phyloP scores from a whole-genome alignment of 306 rosid species.

The Prosopis cineraria region DNA sequence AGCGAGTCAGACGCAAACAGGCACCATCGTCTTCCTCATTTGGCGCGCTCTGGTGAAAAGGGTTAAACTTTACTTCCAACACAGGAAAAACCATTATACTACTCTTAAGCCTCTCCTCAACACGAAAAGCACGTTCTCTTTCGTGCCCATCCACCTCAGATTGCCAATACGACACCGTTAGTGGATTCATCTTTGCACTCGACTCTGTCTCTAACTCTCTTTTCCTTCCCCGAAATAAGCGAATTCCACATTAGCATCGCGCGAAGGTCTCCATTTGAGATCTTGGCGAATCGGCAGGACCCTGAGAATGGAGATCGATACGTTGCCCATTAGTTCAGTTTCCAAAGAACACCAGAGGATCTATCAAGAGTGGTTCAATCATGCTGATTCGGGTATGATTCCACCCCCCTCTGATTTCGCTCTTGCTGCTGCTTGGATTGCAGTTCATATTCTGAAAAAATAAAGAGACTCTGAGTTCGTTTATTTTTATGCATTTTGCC shows the following conservation, averaged over 20 bases:
- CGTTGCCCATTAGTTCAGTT: slow-evolving; percentile 49
- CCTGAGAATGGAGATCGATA: slow-evolving; percentile 62
- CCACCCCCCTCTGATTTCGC: neutral
- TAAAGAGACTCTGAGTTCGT: neutral
- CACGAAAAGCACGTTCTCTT: neutral
- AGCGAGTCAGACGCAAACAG: neutral
- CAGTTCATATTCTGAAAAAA: neutral
- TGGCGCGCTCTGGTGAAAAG: neutral
- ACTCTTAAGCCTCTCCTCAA: neutral
- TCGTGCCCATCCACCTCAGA: neutral
- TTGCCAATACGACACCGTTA: neutral
- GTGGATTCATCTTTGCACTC: too few species aligned
- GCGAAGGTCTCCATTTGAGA: neutral
- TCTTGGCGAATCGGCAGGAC: neutral
- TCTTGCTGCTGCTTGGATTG: neutral
- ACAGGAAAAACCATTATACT: neutral
- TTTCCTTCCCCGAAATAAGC: neutral
- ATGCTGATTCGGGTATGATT: slow-evolving; percentile 75
- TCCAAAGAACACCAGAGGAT: slow-evolving; percentile 61
- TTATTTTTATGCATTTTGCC: slow-evolving; percentile 8
- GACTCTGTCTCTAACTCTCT: too few species aligned
- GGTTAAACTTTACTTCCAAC: neutral
- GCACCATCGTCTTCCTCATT: neutral
- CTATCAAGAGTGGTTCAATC: slow-evolving; percentile 80
- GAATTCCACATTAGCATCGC: neutral